These are phyloP conservation scores for Eucalyptus paniculata DNA, from an alignment of 345 rosid genomes.

Conservation along the genomic window DNA sequence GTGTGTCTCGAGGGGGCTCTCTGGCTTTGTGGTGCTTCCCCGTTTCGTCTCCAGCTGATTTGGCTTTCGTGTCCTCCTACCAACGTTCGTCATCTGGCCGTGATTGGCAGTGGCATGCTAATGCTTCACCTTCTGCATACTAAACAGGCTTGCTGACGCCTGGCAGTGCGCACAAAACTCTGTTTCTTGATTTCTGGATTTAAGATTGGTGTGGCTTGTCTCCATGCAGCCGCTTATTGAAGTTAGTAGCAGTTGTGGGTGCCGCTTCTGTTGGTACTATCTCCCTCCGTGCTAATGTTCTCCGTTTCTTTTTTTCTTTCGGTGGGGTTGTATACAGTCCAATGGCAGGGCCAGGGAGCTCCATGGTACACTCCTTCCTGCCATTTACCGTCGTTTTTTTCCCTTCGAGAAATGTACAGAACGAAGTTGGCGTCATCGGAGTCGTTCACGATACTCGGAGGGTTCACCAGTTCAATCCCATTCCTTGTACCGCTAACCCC, in stretches of 20 bases:
- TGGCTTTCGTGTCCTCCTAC: background rate
- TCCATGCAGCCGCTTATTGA: background rate
- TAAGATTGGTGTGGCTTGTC: background rate
- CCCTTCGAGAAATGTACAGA: constrained; percentile 63
- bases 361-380: constrained; percentile 52
- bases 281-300: background rate
- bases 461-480: constrained; percentile 73
- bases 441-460: constrained; percentile 73
- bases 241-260: background rate
- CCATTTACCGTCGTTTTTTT: constrained; percentile 57
- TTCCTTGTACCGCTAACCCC: constrained; percentile 64
- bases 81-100: background rate
- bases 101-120: background rate
- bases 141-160: background rate
- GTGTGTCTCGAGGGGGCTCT: background rate
- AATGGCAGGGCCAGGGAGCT: constrained; percentile 76
- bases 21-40: background rate
- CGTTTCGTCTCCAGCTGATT: background rate
- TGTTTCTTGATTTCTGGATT: background rate
- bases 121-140: background rate
- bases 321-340: background rate
- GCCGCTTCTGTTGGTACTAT: background rate
- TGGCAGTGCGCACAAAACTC: background rate
- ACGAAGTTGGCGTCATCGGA: constrained; percentile 73
- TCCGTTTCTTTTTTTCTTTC: background rate